Conservation (phyloP, 192 early-diverging fungal species). For the Coemansia sp. region DNA sequence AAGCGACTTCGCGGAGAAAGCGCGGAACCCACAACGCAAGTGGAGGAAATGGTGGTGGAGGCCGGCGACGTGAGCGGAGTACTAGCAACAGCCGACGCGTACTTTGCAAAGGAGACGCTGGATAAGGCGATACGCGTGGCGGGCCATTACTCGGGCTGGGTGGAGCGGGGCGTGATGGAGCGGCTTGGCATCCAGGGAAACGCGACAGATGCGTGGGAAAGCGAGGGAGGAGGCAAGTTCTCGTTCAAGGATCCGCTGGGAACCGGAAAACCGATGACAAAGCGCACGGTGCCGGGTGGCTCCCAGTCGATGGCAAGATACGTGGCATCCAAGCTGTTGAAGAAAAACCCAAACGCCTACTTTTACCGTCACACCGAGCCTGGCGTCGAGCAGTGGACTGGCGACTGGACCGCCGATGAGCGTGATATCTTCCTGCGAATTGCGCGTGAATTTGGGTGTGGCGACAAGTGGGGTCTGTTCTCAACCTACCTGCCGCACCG, state of each 20-base stretch:
- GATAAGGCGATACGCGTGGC: conserved; percentile 59
- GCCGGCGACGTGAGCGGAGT: conserved; percentile 32
- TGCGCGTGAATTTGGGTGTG: conserved; percentile 37
- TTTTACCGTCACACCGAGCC: conserved; percentile 79
- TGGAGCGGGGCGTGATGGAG: conserved; percentile 58
- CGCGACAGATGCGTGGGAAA: conserved; percentile 71
- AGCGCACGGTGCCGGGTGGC: conserved; percentile 28
- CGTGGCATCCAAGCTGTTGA: conserved; percentile 64
- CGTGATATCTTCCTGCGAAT: conserved; percentile 60
- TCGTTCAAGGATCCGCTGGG: conserved; percentile 67
- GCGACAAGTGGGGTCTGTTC: conserved; percentile 56
- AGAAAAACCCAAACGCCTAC: conserved; percentile 76
- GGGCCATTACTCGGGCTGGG: conserved; percentile 69
- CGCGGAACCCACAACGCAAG: conserved; percentile 28
- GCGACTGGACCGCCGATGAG: conserved; percentile 73
- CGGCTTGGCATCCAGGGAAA: conserved; percentile 61
- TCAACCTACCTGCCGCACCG: conserved; percentile 43
- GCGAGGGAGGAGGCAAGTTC: conserved; percentile 72
- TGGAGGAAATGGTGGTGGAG: conserved; percentile 37
- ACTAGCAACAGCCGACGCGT: conserved; percentile 57
- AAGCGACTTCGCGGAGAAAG: conserved; percentile 47
- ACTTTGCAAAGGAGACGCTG: conserved; percentile 54
- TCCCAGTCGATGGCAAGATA: conserved; percentile 47
- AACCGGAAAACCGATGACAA: conserved; percentile 45
- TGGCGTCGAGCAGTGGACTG: conserved; percentile 71